These are phyloP conservation scores for Aspergillus avenaceus DNA, from an alignment of 495 filamentous ascomycete genomes.

Conservation along the genomic window DNA sequence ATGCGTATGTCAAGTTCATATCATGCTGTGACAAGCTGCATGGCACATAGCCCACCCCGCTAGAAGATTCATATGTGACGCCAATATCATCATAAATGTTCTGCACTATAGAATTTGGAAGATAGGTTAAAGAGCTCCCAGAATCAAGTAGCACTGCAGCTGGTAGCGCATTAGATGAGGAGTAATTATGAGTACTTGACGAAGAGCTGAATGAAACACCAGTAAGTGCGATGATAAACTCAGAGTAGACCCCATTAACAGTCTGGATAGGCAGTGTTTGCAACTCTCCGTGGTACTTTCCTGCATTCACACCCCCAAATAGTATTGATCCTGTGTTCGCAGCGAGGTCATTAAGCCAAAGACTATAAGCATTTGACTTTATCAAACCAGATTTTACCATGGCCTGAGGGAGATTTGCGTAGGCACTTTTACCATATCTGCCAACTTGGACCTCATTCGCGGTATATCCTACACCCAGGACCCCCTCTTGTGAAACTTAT, in stretches of 20 bases:
- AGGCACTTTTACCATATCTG: constrained; percentile 52
- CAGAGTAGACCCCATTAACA: constrained; percentile 53
- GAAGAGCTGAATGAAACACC: constrained; percentile 48
- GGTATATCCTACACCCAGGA: constrained; percentile 87
- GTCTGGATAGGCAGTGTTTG: constrained; percentile 72
- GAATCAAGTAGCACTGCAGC: constrained; percentile 78
- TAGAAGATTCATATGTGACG: constrained; percentile 55
- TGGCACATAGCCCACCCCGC: constrained; percentile 59
- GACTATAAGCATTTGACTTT: constrained; percentile 75
- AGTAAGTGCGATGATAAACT: constrained; percentile 82
- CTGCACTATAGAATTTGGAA: constrained; percentile 65
- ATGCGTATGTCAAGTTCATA: constrained; percentile 64
- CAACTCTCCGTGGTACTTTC: constrained; percentile 68
- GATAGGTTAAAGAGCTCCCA: constrained; percentile 85
- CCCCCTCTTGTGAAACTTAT: constrained; percentile 52
- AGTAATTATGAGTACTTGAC: constrained; percentile 38
- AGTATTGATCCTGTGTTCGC: constrained; percentile 75
- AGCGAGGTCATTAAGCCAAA: constrained; percentile 53
- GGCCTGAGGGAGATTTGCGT: constrained; percentile 74
- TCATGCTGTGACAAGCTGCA: constrained; percentile 61
- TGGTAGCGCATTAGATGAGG: constrained; percentile 52
- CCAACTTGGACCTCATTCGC: constrained; percentile 77
- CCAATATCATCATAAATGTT: constrained; percentile 60
- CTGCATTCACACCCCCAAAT: constrained; percentile 88
- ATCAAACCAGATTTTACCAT: constrained; percentile 70